These are phyloP conservation scores for Penicillium dipodomyicola DNA, from an alignment of 495 filamentous ascomycete species.

Conservation along the genomic window DNA sequence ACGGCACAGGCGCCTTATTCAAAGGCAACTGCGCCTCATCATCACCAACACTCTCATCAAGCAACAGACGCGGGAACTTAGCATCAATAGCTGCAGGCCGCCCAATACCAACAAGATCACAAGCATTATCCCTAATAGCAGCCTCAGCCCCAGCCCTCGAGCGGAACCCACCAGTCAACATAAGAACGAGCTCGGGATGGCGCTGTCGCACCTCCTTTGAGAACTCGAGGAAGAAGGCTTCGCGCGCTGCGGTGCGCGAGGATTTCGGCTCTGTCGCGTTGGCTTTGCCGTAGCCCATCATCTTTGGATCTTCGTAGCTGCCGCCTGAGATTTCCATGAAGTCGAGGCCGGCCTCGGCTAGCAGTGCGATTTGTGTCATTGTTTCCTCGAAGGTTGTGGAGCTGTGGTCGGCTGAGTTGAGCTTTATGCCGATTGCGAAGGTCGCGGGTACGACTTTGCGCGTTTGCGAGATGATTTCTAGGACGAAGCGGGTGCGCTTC, in stretches of 20 bases:
- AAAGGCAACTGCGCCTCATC: slow-evolving; percentile 45
- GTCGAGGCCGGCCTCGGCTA: slow-evolving; percentile 55
- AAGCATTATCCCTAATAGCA: slow-evolving; percentile 50
- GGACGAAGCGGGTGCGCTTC: slow-evolving; percentile 47
- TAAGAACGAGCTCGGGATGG: slow-evolving; percentile 46
- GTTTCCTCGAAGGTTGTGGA: slow-evolving; percentile 44
- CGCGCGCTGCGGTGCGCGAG: slow-evolving; percentile 48
- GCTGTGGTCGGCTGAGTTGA: slow-evolving; percentile 60
- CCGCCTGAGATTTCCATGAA: slow-evolving; percentile 64
- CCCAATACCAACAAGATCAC: slow-evolving; percentile 58
- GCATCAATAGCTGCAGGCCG: slow-evolving; percentile 53
- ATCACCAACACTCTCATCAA: slow-evolving; percentile 52
- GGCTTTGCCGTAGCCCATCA: slow-evolving; percentile 28
- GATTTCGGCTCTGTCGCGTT: slow-evolving; percentile 22
- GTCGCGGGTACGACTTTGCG: slow-evolving; percentile 43
- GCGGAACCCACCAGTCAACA: slow-evolving; percentile 57
- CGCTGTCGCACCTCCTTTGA: slow-evolving; percentile 43
- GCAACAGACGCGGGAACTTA: slow-evolving; percentile 45
- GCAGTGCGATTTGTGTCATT: slow-evolving; percentile 52
- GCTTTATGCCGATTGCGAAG: slow-evolving; percentile 60
- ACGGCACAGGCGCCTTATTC: slow-evolving; percentile 35
- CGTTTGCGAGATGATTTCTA: slow-evolving; percentile 44
- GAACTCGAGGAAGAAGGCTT: slow-evolving; percentile 63
- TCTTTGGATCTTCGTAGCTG: slow-evolving; percentile 52
- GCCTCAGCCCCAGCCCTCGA: slow-evolving; percentile 52